Evolutionary conservation across 768 basidiomycete species (phyloP), one percentile per base, ranked within the genome.

Genomic region (Pleurotus tuber-regium): DNA sequence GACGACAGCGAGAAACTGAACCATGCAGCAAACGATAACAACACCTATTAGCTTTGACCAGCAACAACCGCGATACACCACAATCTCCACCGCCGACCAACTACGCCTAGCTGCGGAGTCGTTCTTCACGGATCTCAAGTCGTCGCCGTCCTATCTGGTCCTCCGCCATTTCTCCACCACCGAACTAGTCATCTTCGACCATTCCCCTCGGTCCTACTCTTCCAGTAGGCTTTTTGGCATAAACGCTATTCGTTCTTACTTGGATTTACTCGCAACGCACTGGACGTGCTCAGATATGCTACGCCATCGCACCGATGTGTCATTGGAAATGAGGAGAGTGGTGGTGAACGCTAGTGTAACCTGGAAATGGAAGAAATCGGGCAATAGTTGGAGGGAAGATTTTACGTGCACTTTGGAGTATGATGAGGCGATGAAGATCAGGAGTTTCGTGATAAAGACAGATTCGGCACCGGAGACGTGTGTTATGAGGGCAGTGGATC

Each of bases 171-270:
- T 56, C 44, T 56, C 54, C 6, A 47, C 36, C 11, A 48, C 51
- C 4, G 42, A 48, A 18, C n/a, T 46, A 9, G 29, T 56, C 9
- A 33, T 28, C 10, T 31, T 56, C n/a, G 42, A 52, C 29, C 54
- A 56, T 36, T 52, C 54, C 3, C 52, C 43, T 16, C 33, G 30
- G 7, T 16, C 30, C 19, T 39, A 29, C 7, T 39, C 63, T 18
- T 51, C 68, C 3, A 70, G 70, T 1, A 65, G 70, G 9, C 57
- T 77, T 4, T 59, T 64, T 25, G 77, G 77, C 7, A 55, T 66
- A 11, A 77, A 78, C 48, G 77, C 73, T 12, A 62, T 78, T 24
- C 72, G 76, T 16, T 79, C 77, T 1, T 79, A 78, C 55, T 76
- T 78, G 43, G 76, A 79, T 59, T 61, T 78, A 38, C 59, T 77